Conservation (phyloP, 1,284 basidiomycete genomes). For the Leccinum angustisporum region DNA sequence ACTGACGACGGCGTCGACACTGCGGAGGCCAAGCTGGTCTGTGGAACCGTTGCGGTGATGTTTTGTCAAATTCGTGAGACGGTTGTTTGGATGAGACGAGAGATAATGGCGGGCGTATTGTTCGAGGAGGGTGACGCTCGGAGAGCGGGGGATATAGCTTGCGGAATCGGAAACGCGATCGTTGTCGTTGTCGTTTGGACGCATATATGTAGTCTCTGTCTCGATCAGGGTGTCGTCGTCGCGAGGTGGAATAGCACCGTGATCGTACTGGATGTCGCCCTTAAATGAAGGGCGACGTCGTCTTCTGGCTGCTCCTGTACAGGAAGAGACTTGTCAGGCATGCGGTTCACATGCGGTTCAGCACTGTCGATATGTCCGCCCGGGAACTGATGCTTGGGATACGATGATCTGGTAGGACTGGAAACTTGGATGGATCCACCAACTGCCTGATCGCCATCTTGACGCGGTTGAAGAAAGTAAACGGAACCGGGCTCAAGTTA, state of each 20-base stretch:
- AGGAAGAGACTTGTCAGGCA: no score
- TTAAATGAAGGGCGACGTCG: no score
- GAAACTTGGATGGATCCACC: no score
- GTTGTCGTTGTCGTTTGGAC: constrained; percentile 31
- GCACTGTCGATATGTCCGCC: no score
- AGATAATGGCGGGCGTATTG: constrained; percentile 27
- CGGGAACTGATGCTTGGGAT: no score
- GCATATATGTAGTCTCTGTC: constrained; percentile 37
- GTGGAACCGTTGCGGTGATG: constrained; percentile 46
- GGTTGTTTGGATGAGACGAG: constrained; percentile 20
- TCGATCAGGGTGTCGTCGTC: constrained; percentile 52
- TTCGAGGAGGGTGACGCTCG: constrained; percentile 57
- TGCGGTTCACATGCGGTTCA: no score
- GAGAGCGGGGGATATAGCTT: constrained; percentile 65
- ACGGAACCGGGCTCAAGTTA: no score
- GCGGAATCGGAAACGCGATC: constrained; percentile 34
- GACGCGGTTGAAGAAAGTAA: no score
- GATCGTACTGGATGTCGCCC: no score
- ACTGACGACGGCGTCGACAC: constrained; percentile 55
- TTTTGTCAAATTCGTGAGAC: constrained; percentile 25
- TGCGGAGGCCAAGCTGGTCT: constrained; percentile 59
- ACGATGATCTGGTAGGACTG: no score
- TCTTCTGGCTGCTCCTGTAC: no score
- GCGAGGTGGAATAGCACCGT: constrained; percentile 24
- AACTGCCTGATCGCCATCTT: no score